A percentile compares a stretch with the other conserved stretches of the same genome.
Conservation (phyloP, 1,139 yeast species). For the Entelexis paramagnoliae region DNA sequence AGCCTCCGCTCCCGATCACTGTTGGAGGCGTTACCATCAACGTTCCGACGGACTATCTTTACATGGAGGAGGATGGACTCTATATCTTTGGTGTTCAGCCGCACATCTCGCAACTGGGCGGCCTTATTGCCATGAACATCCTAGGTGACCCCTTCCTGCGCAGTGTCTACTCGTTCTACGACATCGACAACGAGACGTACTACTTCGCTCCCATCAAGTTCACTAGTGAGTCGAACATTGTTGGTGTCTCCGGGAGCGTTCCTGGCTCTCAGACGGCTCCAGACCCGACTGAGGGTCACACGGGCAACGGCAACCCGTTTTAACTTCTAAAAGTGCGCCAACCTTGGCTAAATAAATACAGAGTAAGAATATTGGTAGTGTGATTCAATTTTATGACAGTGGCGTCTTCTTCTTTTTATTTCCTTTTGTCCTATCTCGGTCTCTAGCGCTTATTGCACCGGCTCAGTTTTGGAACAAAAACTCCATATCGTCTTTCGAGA, state of each 20-base stretch:
- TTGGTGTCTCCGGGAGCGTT: constrained; percentile 8
- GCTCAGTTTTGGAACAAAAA: constrained; percentile 66
- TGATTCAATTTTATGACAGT: no score
- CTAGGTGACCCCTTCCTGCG: constrained; percentile 73
- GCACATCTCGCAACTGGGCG: neutral
- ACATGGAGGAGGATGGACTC: neutral
- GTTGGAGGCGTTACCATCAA: constrained; percentile 37
- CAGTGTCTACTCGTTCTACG: constrained; percentile 65
- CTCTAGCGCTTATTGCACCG: no score
- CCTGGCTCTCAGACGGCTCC: constrained; percentile 17
- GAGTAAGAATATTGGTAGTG: no score
- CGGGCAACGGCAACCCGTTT: neutral
- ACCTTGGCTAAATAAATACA: neutral
- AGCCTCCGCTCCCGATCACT: constrained; percentile 27
- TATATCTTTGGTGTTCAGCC: constrained; percentile 9
- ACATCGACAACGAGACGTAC: constrained; percentile 51
- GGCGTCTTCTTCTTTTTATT: no score
- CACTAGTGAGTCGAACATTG: constrained; percentile 12
- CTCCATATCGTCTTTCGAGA: constrained; percentile 90
- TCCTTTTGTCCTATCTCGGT: neutral
- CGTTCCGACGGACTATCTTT: constrained; percentile 36
- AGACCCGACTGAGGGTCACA: constrained; percentile 2
- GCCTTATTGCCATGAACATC: constrained; percentile 25
- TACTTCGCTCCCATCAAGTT: constrained; percentile 41
- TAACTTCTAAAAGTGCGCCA: neutral